Conservation (phyloP, 2,329 filamentous ascomycete species). For the Ophiosphaerella narmari region DNA sequence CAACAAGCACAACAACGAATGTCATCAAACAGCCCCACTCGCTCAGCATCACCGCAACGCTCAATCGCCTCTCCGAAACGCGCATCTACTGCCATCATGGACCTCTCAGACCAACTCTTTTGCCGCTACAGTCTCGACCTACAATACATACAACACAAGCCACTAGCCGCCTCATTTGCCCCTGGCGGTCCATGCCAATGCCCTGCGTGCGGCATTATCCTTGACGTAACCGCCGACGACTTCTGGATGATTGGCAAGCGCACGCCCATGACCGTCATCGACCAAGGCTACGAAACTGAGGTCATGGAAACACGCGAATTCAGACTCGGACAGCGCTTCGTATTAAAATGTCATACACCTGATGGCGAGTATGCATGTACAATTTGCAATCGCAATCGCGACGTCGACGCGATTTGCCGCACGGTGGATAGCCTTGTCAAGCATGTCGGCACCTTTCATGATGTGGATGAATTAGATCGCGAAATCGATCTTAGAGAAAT, state of each 20-base stretch:
- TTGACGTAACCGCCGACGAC: constrained; percentile 39
- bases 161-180: constrained; percentile 37
- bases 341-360: constrained; percentile 44
- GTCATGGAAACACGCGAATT: constrained; percentile 44
- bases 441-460: constrained; percentile 43
- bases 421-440: constrained; percentile 43
- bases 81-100: constrained; percentile 26
- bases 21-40: constrained; percentile 10
- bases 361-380: constrained; percentile 45
- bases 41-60: constrained; percentile 23
- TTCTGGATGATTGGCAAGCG: constrained; percentile 47
- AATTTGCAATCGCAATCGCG: constrained; percentile 38
- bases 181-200: constrained; percentile 38
- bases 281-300: constrained; percentile 35
- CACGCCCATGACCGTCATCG: constrained; percentile 28
- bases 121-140: constrained; percentile 44
- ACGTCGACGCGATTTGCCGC: constrained; percentile 43
- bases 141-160: constrained; percentile 35
- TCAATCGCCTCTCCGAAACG: constrained; percentile 31
- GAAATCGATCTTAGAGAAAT: constrained; percentile 40
- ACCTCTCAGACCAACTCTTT: constrained; percentile 30
- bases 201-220: constrained; percentile 31
- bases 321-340: constrained; percentile 43
- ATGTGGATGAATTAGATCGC: constrained; percentile 35
- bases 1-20: constrained; percentile 43